These are phyloP conservation scores for Epichloe coenophiala DNA, from an alignment of 2,329 filamentous ascomycete species.

Conservation along the genomic window DNA sequence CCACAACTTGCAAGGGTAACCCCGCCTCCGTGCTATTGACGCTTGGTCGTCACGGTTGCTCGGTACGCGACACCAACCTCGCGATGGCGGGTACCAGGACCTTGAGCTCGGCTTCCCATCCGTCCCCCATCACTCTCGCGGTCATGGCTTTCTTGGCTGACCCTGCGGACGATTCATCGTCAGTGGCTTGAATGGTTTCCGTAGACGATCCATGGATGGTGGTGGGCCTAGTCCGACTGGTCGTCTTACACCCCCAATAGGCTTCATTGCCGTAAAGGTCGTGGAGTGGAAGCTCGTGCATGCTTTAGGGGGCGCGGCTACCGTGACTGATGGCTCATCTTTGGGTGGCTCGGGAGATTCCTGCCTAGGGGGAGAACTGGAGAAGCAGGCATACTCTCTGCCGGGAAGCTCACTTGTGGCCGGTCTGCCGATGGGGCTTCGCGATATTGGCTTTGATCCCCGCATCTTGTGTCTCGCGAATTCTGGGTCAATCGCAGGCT, in stretches of 20 bases:
- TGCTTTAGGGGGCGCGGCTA: slow-evolving; percentile 19
- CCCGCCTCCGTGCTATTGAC: too few species aligned
- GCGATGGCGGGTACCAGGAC: too few species aligned
- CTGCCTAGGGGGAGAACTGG: slow-evolving; percentile 38
- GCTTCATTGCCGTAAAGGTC: slow-evolving; percentile 28
- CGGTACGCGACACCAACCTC: neutral
- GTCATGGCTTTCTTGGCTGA: slow-evolving; percentile 5
- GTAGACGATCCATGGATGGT: slow-evolving; percentile 34
- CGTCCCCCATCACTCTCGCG: too few species aligned
- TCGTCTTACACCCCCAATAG: slow-evolving; percentile 27
- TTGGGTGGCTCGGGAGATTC: slow-evolving; percentile 10
- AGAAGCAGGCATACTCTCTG: slow-evolving; percentile 43
- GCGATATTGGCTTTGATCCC: slow-evolving; percentile 20
- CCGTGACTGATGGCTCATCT: slow-evolving; percentile 11
- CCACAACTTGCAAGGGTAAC: too few species aligned
- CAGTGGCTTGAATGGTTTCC: slow-evolving; percentile 43
- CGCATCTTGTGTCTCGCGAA: slow-evolving; percentile 29
- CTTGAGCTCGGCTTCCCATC: too few species aligned
- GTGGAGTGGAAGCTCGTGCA: slow-evolving; percentile 36
- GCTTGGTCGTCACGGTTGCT: too few species aligned
- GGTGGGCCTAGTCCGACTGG: slow-evolving; percentile 32
- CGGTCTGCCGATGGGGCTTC: slow-evolving; percentile 16
- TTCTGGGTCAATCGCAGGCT: slow-evolving; percentile 16
- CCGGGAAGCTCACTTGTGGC: slow-evolving; percentile 15
- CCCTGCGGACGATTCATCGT: slow-evolving; percentile 32